Evolutionary conservation across 208 protist species (phyloP).

Genomic region (Crithidia fasciculata): DNA sequence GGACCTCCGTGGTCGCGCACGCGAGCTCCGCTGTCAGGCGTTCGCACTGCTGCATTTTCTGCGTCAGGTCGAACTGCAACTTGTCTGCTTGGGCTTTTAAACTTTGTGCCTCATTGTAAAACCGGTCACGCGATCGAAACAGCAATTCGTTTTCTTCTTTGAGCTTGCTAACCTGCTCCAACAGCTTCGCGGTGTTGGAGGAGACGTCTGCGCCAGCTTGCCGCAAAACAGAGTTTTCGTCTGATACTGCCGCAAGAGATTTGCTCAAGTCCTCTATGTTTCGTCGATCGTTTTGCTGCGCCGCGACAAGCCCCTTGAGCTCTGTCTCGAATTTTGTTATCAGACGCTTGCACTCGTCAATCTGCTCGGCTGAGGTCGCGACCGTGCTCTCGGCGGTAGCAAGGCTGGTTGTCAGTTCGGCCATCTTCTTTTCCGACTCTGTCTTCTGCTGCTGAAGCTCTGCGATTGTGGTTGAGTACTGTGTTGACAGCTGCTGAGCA

Average conservation of each 20-base stretch:
- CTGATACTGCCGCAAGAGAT: constrained; percentile 20
- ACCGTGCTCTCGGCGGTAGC: constrained; percentile 14
- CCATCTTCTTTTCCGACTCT: constrained; percentile 11
- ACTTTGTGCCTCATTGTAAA: background rate
- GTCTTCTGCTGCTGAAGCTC: constrained; percentile 27
- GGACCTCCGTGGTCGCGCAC: background rate
- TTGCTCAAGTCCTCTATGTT: constrained; percentile 34
- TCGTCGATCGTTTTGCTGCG: constrained; percentile 28
- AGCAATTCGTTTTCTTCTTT: constrained; percentile 38
- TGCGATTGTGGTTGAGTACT: constrained; percentile 28
- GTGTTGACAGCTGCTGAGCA: constrained; percentile 26
- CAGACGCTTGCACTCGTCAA: constrained; percentile 53
- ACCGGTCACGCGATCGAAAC: constrained; percentile 6
- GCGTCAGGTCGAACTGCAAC: background rate
- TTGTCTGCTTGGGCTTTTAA: background rate
- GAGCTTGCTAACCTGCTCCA: constrained; percentile 34
- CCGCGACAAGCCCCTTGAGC: constrained; percentile 32
- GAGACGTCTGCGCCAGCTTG: constrained; percentile 36
- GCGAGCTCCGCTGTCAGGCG: constrained; percentile 6
- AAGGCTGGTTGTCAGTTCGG: constrained; percentile 22
- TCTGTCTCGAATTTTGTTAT: constrained; percentile 54
- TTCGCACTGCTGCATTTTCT: background rate
- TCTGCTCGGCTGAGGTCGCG: constrained; percentile 27
- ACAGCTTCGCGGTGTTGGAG: constrained; percentile 36
- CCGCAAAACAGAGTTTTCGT: constrained; percentile 31